Percentiles rank a stretch among this genome's conserved stretches.
Evolutionary conservation across 2,329 filamentous ascomycete genomes (phyloP).

Genomic region (Monosporascus ibericus): DNA sequence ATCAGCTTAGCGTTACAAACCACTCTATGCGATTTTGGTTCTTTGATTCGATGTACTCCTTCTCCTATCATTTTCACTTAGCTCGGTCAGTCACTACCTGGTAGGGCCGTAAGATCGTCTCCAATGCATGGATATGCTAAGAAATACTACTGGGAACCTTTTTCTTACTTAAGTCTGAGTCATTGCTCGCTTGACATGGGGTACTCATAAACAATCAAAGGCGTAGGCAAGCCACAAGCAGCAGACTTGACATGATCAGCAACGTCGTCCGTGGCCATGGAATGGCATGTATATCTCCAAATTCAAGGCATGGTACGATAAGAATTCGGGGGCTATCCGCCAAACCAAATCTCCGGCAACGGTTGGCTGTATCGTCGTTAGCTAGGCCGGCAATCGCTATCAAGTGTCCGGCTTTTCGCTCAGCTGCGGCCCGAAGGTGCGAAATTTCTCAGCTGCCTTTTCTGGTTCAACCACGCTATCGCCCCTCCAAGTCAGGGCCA

Average conservation of each 20-base stretch:
- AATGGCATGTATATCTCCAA: not conserved
- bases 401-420: not conserved
- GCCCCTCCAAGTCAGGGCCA: not conserved
- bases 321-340: not conserved
- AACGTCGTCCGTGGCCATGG: not conserved
- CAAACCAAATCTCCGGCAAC: not conserved
- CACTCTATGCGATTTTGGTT: no score
- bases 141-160: not conserved
- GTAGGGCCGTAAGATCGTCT: no score
- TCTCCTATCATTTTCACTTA: no score
- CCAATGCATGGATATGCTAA: not conserved
- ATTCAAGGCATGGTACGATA: not conserved
- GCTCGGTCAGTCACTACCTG: no score
- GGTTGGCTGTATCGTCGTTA: not conserved
- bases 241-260: not conserved
- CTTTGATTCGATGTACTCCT: no score
- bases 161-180: not conserved
- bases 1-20: not conserved
- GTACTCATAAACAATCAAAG: no score
- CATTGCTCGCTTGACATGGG: not conserved
- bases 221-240: no score
- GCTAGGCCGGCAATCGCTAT: not conserved
- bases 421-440: not conserved
- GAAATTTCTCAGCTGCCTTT: not conserved
- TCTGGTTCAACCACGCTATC: not conserved